Evolutionary conservation across 176 grass and related monocot genomes (phyloP).

Genomic region (Coix lacrymajobi): DNA sequence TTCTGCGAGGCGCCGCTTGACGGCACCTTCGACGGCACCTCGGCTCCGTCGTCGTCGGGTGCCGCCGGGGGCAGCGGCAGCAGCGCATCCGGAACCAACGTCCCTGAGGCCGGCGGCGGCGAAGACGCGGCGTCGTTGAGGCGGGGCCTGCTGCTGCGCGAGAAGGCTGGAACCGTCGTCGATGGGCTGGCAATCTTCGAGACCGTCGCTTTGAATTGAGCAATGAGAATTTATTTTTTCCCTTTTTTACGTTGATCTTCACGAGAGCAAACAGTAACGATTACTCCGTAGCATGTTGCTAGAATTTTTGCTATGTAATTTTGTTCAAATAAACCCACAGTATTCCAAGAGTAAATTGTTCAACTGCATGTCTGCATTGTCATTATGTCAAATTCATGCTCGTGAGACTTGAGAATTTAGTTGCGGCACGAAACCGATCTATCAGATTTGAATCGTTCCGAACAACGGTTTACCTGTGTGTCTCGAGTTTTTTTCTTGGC

Average conservation of each 20-base stretch:
- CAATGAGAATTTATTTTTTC: background rate
- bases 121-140: background rate
- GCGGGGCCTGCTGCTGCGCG: background rate
- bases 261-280: background rate
- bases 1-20: slow-evolving; percentile 20
- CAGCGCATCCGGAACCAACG: background rate
- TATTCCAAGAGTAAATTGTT: background rate
- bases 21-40: background rate
- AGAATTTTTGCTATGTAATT: background rate
- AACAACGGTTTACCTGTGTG: background rate
- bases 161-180: background rate
- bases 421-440: background rate
- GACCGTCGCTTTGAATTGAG: background rate
- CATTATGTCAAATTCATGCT: background rate
- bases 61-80: background rate
- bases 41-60: background rate
- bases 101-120: background rate
- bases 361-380: background rate
- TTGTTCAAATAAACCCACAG: background rate
- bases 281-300: background rate
- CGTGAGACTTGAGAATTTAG: background rate
- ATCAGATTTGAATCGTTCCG: background rate
- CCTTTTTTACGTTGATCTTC: background rate
- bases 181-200: background rate
- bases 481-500: background rate